Evolutionary conservation across 768 basidiomycete species (phyloP).

Genomic region (Leccinum pellstonianum): DNA sequence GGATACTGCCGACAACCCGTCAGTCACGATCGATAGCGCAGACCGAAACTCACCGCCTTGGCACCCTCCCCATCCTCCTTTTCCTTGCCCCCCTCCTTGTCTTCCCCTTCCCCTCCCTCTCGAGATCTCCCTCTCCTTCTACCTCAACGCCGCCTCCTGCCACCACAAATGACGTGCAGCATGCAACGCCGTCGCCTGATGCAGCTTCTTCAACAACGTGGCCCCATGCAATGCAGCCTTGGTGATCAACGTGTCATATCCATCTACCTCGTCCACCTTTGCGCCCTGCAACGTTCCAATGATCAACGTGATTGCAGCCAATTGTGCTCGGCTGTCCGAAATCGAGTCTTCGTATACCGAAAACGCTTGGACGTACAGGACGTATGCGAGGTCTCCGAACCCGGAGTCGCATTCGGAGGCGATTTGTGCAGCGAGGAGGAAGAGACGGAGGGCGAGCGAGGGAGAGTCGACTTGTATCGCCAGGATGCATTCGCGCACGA

Average conservation of each 20-base stretch:
- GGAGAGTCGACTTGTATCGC: constrained; percentile 92
- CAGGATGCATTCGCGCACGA: constrained; percentile 90
- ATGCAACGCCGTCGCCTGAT: constrained; percentile 93
- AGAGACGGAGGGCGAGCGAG: constrained; percentile 85
- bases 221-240: constrained; percentile 91
- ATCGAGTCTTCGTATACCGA: constrained; percentile 98
- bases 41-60: neutral
- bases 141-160: constrained; percentile 62
- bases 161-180: constrained; percentile 98
- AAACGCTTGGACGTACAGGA: constrained; percentile 97
- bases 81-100: constrained; percentile 23
- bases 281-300: constrained; percentile 89
- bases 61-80: constrained; percentile 41
- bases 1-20: neutral
- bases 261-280: constrained; percentile 89
- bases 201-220: constrained; percentile 95
- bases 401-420: constrained; percentile 91
- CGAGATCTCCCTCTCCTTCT: constrained; percentile 26
- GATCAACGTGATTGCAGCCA: constrained; percentile 96
- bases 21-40: neutral
- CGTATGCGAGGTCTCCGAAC: constrained; percentile 95
- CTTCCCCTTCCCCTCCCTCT: constrained; percentile 17
- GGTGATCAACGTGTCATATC: constrained; percentile 96
- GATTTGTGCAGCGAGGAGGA: constrained; percentile 93
- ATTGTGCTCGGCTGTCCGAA: constrained; percentile 90